These are phyloP conservation scores for Cyberlindnera xylosilytica DNA, from an alignment of 805 yeast species.

Conservation along the genomic window DNA sequence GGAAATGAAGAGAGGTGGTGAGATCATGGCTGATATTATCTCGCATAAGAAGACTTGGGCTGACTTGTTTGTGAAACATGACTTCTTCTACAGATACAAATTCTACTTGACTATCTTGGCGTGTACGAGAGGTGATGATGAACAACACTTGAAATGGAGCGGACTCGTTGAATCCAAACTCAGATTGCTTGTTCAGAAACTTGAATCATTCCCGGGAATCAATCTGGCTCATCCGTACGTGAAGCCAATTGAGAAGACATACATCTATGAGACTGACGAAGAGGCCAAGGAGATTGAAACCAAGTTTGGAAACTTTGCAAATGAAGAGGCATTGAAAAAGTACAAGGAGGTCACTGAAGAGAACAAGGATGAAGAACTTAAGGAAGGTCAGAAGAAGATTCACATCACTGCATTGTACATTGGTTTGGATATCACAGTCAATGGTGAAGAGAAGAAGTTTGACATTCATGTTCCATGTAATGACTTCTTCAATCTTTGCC, in stretches of 20 bases:
- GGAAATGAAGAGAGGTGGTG: conserved; percentile 79
- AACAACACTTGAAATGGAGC: conserved; percentile 86
- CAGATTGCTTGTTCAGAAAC: conserved; percentile 75
- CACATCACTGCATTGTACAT: conserved; percentile 75
- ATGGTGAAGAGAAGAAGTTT: conserved; percentile 52
- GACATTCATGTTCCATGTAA: conserved; percentile 89
- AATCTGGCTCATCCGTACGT: conserved; percentile 87
- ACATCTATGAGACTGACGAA: conserved; percentile 46
- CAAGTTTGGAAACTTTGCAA: conserved; percentile 58
- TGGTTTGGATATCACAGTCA: conserved; percentile 55
- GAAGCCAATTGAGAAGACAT: conserved; percentile 63
- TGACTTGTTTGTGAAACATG: conserved; percentile 73
- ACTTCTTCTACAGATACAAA: conserved; percentile 79
- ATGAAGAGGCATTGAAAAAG: conserved; percentile 42
- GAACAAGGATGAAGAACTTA: conserved; percentile 32
- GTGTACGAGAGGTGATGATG: conserved; percentile 67
- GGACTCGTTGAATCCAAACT: conserved; percentile 91
- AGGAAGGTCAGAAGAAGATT: conserved; percentile 35
- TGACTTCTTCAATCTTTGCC: conserved; percentile 80
- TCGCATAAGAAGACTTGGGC: conserved; percentile 67
- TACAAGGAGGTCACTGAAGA: conserved; percentile 35
- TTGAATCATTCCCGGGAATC: conserved; percentile 75
- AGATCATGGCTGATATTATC: conserved; percentile 64
- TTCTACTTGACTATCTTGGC: conserved; percentile 83
- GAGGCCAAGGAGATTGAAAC: conserved; percentile 54